These are phyloP conservation scores for Davidsoniella neocaledoniae DNA, from an alignment of 2,329 filamentous ascomycete species.

Conservation along the genomic window DNA sequence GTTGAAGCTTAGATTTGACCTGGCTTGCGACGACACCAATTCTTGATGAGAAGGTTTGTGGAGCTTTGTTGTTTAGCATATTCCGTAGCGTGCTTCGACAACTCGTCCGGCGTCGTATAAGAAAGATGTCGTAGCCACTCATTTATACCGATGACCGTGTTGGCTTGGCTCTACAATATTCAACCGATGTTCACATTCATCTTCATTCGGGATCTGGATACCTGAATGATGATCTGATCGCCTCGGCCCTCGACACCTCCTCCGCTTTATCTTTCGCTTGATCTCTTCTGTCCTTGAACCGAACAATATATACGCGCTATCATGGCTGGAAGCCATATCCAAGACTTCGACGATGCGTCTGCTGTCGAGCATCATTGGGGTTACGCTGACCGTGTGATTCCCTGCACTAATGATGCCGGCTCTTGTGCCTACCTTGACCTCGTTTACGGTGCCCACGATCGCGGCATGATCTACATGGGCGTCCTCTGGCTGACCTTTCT, in stretches of 20 bases:
- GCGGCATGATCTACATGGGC: conserved; percentile 33
- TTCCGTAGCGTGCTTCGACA: no score
- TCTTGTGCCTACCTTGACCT: conserved; percentile 34
- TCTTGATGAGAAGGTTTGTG: conserved; percentile 3
- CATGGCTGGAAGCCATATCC: conserved; percentile 22
- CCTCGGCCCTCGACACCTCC: neutral
- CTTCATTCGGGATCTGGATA: no score
- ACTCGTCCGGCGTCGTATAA: no score
- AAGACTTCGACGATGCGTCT: conserved; percentile 23
- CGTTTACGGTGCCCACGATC: conserved; percentile 32
- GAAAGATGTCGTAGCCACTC: no score
- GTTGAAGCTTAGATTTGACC: neutral
- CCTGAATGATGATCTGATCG: no score
- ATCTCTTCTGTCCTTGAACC: neutral
- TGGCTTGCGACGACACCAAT: neutral
- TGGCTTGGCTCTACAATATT: no score
- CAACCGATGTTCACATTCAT: no score
- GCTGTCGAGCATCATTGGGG: conserved; percentile 29
- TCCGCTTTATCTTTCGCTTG: neutral
- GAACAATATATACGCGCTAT: conserved; percentile 3
- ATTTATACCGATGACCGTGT: no score
- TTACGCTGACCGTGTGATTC: conserved; percentile 27
- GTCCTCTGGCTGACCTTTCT: conserved; percentile 32
- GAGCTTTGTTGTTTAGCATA: neutral
- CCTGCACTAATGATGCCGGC: conserved; percentile 29